These are phyloP conservation scores for Flueggea neowawraea DNA, from an alignment of 441 rosid genomes.

Conservation along the genomic window DNA sequence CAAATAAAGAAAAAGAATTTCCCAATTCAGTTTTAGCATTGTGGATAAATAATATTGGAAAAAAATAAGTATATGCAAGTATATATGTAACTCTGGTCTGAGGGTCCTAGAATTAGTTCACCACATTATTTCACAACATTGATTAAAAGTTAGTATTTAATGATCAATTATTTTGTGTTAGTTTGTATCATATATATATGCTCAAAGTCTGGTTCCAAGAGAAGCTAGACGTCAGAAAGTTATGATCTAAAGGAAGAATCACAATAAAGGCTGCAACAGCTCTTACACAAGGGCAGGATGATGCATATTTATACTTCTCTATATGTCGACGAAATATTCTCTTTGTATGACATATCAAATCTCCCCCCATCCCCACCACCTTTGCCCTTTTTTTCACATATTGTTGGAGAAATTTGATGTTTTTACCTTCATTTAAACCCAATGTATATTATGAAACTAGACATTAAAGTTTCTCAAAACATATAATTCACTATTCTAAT, in stretches of 20 bases:
- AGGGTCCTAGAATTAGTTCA: too few relatives aligned
- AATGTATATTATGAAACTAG: too few relatives aligned
- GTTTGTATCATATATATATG: neutral
- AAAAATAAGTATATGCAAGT: too few relatives aligned
- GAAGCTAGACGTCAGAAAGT: slow-evolving; percentile 6
- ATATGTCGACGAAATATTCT: neutral
- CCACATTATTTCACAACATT: too few relatives aligned
- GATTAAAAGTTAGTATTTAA: too few relatives aligned
- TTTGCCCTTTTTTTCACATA: neutral
- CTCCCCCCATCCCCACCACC: neutral
- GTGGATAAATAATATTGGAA: too few relatives aligned
- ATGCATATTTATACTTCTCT: neutral
- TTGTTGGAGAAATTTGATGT: neutral
- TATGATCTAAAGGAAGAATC: slow-evolving; percentile 10
- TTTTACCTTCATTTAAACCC: neutral
- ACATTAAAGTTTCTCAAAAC: too few relatives aligned
- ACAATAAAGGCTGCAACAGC: slow-evolving; percentile 2
- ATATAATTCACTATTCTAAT: too few relatives aligned
- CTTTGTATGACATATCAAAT: neutral
- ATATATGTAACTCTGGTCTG: too few relatives aligned
- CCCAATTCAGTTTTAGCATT: too few relatives aligned
- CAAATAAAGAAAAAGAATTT: too few relatives aligned
- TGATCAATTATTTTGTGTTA: too few relatives aligned
- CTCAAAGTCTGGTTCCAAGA: neutral
- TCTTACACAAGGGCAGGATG: neutral